Base-by-base conservation (phyloP, 1,284 basidiomycete species). In the Neonothopanus nambi region DNA sequence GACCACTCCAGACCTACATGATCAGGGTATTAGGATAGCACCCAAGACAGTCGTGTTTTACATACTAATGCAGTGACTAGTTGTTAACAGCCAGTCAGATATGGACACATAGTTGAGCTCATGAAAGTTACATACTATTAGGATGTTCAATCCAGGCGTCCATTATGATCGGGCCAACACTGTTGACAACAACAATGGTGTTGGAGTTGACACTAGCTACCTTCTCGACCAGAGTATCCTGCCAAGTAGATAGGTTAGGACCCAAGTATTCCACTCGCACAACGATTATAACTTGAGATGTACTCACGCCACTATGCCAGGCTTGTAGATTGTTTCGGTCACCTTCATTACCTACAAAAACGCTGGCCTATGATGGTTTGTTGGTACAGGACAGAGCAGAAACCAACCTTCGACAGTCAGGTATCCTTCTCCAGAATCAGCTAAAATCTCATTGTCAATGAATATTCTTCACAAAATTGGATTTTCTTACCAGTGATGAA, bases 181-280 rank as follows among this genome's bases (percentile, higher is more conserved):
- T 79, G 64, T 92, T 85, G 8, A 91, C 78, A 4, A 92, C 81
- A 21, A 92, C 89, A 33, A 92, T 77, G 0, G 87, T 90, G 65
- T 89, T 86, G 54, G 78, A 72, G 61, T 82, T 84, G 15, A 70
- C 70, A 33, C 70, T 67, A 1, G 82, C 81, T 12, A 83, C 81
- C 44, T 70, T 67, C 28, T 73, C 63, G 11, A 85, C 79, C 5
- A 84, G 71, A 11, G 77, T 75, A 60, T 89, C 86, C 78, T 80
- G 21, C n/a, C n/a, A 26, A 20, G 38, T 18, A 13, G 26, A 15
- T 13, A n/a, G 23, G 12, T 33, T 15, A 35, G 52, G 9, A n/a
- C 12, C 28, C 33, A 18, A 48, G 71, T 13, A 33, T 52, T 41
- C 40, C 21, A 63, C 69, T 54, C 62, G 4, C 13, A 9, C 9